phyloP scores from a whole-genome alignment of 352 stramenopile genomes.

The Ophiocytium majus region DNA sequence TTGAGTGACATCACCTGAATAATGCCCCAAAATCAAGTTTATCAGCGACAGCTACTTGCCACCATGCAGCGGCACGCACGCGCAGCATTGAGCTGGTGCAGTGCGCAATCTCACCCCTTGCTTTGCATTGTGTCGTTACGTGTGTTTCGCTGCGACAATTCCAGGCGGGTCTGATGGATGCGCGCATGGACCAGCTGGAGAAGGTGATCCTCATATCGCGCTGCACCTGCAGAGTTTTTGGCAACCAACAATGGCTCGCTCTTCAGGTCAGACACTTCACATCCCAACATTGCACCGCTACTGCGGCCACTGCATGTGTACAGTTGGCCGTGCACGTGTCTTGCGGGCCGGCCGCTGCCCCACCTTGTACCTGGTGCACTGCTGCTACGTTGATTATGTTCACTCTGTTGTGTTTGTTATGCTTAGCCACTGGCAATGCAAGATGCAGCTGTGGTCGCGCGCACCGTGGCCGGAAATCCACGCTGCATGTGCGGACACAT shows the following conservation, averaged over 20 bases:
- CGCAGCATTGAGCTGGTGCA: too few species aligned
- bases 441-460: neutral
- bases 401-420: neutral
- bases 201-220: conserved; percentile 55
- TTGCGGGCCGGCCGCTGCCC: neutral
- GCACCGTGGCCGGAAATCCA: neutral
- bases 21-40: too few species aligned
- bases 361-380: conserved; percentile 1
- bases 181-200: conserved; percentile 55
- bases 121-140: too few species aligned
- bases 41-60: too few species aligned
- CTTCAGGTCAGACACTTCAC: conserved; percentile 14
- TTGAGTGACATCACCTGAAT: too few species aligned
- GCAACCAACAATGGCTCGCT: conserved; percentile 38
- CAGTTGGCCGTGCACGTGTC: neutral
- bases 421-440: neutral
- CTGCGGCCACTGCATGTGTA: neutral
- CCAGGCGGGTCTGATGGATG: conserved; percentile 55
- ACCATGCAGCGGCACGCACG: too few species aligned
- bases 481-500: neutral
- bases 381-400: neutral
- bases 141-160: too few species aligned
- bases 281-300: neutral
- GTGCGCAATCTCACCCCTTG: too few species aligned
- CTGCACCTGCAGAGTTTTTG: conserved; percentile 56